Base-by-base conservation (phyloP, 257 asterid species). In the Eustoma russellianum region DNA sequence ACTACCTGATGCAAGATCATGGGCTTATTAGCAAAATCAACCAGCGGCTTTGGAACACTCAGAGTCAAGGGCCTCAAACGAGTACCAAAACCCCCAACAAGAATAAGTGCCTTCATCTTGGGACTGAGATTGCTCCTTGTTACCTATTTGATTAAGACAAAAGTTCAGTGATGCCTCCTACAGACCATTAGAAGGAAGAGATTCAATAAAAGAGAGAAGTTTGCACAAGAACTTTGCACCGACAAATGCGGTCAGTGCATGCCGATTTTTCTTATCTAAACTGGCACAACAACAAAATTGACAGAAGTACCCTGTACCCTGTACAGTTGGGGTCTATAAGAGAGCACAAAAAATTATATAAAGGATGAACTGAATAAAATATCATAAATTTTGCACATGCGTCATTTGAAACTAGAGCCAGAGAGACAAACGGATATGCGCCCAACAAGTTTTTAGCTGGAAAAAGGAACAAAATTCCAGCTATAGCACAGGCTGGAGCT, bases 1-100 rank as follows among this genome's bases (percentile, higher is more conserved):
- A 46, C 48, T 74, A 88, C 97, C 97, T 88, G 97, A 81, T 89
- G 97, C 92, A 89, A 72, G 66, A 89, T 89, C 97, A 89, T 89
- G 65, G 97, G 97, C 75, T 89, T 89, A 80, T 88, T 88, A 48
- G 87, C 95, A 71, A 88, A 88, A 44, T 88, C 97, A 67, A 88
- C 97, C 12, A 88, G 90, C 7, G 97, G 97, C 79, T 89, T 89
- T 12, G 95, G 97, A 63, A 85, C 73, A 59, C 94, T 89, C 48
- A 85, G 70, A 16, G 97, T 89, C 69, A 89, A 59, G 10, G 97
- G 97, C 83, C 97, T 85, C 87, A 89, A 67, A 57, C 97, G 77
- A 55, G 97, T 89, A 48, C 95, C 97, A 50, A 85, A 85, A 13
- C 97, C 97, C 69, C 97, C 97, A 64, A 83, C 97, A 62, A 89